Evolutionary conservation across 768 basidiomycete species (phyloP).

Genomic region (Leccinum subgranulosum): DNA sequence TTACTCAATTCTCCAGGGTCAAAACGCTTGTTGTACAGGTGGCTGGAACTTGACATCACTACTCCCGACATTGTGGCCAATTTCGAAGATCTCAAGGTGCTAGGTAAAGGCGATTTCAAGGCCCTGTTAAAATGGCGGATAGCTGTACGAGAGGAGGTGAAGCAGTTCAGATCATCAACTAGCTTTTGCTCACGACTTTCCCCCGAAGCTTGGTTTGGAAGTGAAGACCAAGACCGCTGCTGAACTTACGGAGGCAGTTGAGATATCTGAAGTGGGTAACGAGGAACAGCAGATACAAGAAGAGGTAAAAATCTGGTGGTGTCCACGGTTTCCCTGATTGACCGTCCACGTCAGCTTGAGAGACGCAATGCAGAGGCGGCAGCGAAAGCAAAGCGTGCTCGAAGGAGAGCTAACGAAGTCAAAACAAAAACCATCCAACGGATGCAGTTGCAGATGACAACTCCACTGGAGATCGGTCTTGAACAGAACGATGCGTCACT

Average conservation of each 20-base stretch:
- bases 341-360: constrained; percentile 57
- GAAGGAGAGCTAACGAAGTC: constrained; percentile 84
- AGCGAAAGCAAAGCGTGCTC: constrained; percentile 72
- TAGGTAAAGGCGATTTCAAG: constrained; percentile 98
- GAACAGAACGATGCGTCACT: constrained; percentile 78
- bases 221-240: constrained; percentile 69
- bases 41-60: constrained; percentile 70
- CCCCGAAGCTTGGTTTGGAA: constrained; percentile 73
- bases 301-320: constrained; percentile 52
- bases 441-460: constrained; percentile 96
- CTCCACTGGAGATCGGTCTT: constrained; percentile 93
- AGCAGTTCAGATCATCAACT: neutral
- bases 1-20: neutral
- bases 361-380: constrained; percentile 75
- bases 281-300: constrained; percentile 88
- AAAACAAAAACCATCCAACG: constrained; percentile 86
- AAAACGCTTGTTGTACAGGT: constrained; percentile 41
- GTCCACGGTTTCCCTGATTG: neutral
- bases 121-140: constrained; percentile 86
- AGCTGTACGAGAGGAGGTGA: constrained; percentile 83
- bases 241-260: constrained; percentile 71
- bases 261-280: constrained; percentile 66
- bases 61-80: constrained; percentile 79
- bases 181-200: constrained; percentile 3
- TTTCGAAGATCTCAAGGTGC: constrained; percentile 89